These are phyloP conservation scores for Tolypocladium sp. DNA, from an alignment of 2,329 filamentous ascomycete species.

Conservation along the genomic window DNA sequence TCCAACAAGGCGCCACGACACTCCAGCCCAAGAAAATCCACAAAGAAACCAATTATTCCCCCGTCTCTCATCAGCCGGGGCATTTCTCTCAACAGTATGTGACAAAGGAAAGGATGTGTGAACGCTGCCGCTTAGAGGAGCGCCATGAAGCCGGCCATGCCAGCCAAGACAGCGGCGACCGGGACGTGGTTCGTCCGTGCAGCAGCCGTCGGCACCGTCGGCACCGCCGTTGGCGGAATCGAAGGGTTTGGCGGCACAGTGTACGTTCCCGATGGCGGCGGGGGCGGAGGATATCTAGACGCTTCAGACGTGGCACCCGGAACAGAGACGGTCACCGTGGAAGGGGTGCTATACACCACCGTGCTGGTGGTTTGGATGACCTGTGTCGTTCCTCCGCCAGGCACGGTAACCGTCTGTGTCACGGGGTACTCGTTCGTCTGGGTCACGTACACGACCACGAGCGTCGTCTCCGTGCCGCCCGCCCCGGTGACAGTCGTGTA, in stretches of 20 bases:
- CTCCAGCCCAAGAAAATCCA: not conserved
- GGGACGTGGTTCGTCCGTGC: slow-evolving; percentile 19
- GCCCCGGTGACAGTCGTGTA: slow-evolving; percentile 26
- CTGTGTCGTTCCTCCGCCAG: slow-evolving; percentile 25
- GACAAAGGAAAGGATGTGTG: not conserved
- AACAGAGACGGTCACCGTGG: slow-evolving; percentile 10
- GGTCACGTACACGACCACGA: slow-evolving; percentile 29
- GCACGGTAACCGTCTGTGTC: slow-evolving; percentile 30
- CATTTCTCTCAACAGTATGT: no score
- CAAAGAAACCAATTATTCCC: not conserved
- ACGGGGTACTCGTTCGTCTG: slow-evolving; percentile 34
- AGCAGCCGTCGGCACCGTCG: slow-evolving; percentile 14
- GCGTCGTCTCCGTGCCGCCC: slow-evolving; percentile 23
- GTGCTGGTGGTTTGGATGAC: slow-evolving; percentile 28
- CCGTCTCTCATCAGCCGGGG: not conserved
- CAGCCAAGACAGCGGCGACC: slow-evolving; percentile 19
- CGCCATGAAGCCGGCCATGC: slow-evolving; percentile 5
- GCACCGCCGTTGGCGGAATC: slow-evolving; percentile 19
- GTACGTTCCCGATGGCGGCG: slow-evolving; percentile 9
- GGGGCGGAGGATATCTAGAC: slow-evolving; percentile 10
- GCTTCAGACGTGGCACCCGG: not conserved
- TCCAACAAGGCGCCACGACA: not conserved
- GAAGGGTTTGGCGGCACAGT: slow-evolving; percentile 11
- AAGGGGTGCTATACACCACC: slow-evolving; percentile 22
- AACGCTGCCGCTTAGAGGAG: slow-evolving; percentile 3